A percentile compares a stretch with the other conserved stretches of the same genome.
Evolutionary conservation across 805 yeast genomes (phyloP).

Genomic region (Schwanniomyces pseudopolymorphus): DNA sequence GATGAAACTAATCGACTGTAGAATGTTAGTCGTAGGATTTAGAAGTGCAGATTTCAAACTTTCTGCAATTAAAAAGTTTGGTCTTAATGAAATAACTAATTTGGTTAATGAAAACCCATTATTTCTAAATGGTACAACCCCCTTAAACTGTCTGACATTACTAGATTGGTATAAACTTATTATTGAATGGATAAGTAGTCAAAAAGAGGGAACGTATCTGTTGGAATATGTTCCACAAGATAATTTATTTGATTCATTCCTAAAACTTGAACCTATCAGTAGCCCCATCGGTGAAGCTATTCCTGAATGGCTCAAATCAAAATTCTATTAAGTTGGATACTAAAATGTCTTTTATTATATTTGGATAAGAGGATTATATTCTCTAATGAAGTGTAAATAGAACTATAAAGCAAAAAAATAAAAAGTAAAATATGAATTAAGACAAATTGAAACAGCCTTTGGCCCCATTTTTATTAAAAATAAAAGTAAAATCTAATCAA

Average conservation of each 20-base stretch:
- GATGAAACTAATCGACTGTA: constrained; percentile 14
- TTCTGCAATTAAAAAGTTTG: constrained; percentile 10
- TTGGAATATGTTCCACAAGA: background rate
- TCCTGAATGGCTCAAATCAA: background rate
- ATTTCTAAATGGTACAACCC: constrained; percentile 3
- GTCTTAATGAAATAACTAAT: constrained; percentile 9
- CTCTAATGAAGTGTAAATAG: constrained; percentile 2
- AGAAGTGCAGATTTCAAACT: constrained; percentile 12
- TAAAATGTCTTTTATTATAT: background rate
- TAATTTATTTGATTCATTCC: background rate
- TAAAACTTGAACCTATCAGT: background rate
- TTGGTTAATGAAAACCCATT: constrained; percentile 7
- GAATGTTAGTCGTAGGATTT: constrained; percentile 16
- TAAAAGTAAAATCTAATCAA: constrained; percentile 51
- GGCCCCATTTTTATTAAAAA: background rate
- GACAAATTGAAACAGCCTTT: constrained; percentile 1
- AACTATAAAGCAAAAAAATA: background rate
- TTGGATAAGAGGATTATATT: background rate
- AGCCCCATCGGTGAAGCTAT: background rate
- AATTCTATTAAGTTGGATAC: background rate
- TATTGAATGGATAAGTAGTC: constrained; percentile 10
- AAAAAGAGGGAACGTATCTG: background rate
- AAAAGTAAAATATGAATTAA: background rate
- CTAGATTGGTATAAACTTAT: constrained; percentile 15
- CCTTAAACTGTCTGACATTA: constrained; percentile 11